Conservation (phyloP, 306 rosid genomes). For the Parietaria judaica region DNA sequence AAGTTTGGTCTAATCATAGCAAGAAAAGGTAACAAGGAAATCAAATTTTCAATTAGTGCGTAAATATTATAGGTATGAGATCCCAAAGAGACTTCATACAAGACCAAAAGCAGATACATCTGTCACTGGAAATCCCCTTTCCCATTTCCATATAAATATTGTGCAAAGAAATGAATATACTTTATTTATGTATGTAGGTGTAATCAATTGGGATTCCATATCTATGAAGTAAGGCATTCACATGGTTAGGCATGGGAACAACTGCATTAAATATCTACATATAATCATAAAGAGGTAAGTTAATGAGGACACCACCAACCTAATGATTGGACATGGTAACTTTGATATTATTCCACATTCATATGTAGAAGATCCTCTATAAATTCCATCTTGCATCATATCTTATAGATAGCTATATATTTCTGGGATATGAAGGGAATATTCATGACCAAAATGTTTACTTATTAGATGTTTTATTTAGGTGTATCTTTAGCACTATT, state of each 20-base stretch:
- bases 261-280: slow-evolving; percentile 11
- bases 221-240: slow-evolving; percentile 36
- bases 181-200: background rate
- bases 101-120: slow-evolving; percentile 8
- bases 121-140: background rate
- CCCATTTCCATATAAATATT: background rate
- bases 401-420: slow-evolving; percentile 11
- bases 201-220: slow-evolving; percentile 15
- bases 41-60: background rate
- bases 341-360: slow-evolving; percentile 31
- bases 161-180: background rate
- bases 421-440: slow-evolving; percentile 26
- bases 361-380: slow-evolving; percentile 16
- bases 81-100: slow-evolving; percentile 11
- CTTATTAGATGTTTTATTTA: slow-evolving; percentile 36
- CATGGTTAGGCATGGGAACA: slow-evolving; percentile 46
- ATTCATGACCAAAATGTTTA: slow-evolving; percentile 15
- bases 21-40: background rate
- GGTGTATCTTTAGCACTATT: slow-evolving; percentile 24
- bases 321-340: slow-evolving; percentile 52
- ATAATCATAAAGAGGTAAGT: slow-evolving; percentile 12
- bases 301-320: slow-evolving; percentile 54
- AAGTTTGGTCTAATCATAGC: background rate
- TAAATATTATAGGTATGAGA: background rate
- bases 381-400: background rate